phyloP scores from a whole-genome alignment of 2,329 filamentous ascomycete genomes.

The Macrophomina tecta region DNA sequence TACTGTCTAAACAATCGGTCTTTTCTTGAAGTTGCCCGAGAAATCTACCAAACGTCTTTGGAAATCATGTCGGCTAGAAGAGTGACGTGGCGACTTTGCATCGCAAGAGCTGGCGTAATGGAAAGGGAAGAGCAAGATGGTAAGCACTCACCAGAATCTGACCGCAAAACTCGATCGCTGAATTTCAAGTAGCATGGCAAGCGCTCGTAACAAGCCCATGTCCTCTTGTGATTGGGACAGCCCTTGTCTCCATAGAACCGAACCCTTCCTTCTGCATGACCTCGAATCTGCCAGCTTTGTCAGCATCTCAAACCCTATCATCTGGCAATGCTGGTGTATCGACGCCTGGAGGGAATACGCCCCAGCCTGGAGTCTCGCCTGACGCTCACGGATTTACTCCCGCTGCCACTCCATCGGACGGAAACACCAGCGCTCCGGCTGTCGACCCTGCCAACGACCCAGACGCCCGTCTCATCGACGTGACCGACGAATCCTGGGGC shows the following conservation, averaged over 20 bases:
- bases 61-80: constrained; percentile 73
- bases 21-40: constrained; percentile 70
- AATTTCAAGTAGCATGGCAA: constrained; percentile 38
- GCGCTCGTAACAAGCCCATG: constrained; percentile 44
- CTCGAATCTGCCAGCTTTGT: constrained; percentile 49
- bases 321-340: constrained; percentile 16
- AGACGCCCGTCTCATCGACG: constrained; percentile 73
- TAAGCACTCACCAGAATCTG: constrained; percentile 34
- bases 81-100: constrained; percentile 77
- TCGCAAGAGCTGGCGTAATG: constrained; percentile 74
- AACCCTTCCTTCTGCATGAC: constrained; percentile 68
- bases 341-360: constrained; percentile 39
- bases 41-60: constrained; percentile 79
- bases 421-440: constrained; percentile 45
- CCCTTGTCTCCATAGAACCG: constrained; percentile 69
- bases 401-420: constrained; percentile 67
- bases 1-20: constrained; percentile 71
- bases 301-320: constrained; percentile 30
- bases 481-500: constrained; percentile 78
- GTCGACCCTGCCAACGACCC: constrained; percentile 58
- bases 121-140: constrained; percentile 67
- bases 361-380: constrained; percentile 42
- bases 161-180: background rate
- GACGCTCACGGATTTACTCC: constrained; percentile 61
- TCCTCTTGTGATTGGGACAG: constrained; percentile 48